These are phyloP conservation scores for Cladorrhinum sp. DNA, from an alignment of 2,329 filamentous ascomycete genomes.

Conservation along the genomic window DNA sequence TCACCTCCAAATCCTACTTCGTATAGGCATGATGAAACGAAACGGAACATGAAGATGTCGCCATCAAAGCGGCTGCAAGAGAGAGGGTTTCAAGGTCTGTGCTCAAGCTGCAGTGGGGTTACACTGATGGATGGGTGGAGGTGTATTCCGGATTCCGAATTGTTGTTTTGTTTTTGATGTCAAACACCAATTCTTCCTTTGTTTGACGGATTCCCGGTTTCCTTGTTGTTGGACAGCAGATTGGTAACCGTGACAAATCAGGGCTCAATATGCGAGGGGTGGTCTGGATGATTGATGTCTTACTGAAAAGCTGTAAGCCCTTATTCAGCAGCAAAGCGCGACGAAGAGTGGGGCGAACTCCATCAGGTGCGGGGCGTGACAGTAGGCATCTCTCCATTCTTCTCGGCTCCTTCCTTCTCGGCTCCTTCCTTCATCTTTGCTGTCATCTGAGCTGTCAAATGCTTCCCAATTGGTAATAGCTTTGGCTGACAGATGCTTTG, in stretches of 20 bases:
- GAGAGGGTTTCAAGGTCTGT: background rate
- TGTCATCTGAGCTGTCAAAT: too few species aligned
- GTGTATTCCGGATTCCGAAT: background rate
- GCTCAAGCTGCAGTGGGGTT: background rate
- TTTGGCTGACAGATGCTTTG: background rate
- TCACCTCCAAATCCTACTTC: background rate
- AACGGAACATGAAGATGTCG: background rate
- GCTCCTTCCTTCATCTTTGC: background rate
- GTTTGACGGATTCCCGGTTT: background rate
- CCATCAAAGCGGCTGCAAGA: background rate
- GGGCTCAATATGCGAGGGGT: constrained; percentile 1
- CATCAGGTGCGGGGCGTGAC: background rate
- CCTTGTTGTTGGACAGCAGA: background rate
- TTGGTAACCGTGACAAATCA: constrained; percentile 20
- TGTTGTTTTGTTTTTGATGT: background rate
- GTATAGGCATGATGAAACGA: background rate
- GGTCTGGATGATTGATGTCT: constrained; percentile 6
- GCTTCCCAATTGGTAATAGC: background rate
- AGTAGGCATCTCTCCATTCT: too few species aligned
- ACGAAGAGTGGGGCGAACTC: background rate
- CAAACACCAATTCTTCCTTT: too few species aligned
- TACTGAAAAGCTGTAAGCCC: constrained; percentile 23
- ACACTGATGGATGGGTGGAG: background rate
- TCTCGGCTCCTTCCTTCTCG: background rate
- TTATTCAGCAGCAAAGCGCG: constrained; percentile 26